Evolutionary conservation across 345 rosid genomes (phyloP).

Genomic region (Eutrema yunnanense): DNA sequence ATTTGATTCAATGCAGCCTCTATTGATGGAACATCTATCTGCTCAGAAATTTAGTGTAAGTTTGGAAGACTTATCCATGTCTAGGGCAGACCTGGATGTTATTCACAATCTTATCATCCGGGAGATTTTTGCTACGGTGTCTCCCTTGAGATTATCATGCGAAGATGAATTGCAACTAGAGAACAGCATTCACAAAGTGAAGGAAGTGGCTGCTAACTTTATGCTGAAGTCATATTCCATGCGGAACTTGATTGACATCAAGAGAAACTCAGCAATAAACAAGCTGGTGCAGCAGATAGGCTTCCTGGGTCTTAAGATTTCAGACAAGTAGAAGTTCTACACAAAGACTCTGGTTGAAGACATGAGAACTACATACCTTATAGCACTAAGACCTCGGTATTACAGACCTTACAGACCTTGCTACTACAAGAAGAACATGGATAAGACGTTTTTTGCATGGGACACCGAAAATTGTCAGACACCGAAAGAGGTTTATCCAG

Average conservation of each 20-base stretch:
- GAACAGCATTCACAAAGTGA: constrained; percentile 48
- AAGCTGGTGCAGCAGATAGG: constrained; percentile 87
- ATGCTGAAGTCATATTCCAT: constrained; percentile 54
- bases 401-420: too few species aligned
- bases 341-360: constrained; percentile 74
- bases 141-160: constrained; percentile 46
- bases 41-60: constrained; percentile 64
- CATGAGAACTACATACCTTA: not conserved
- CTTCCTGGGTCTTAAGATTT: constrained; percentile 77
- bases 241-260: constrained; percentile 70
- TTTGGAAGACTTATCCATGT: constrained; percentile 62
- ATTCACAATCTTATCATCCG: constrained; percentile 33
- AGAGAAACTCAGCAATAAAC: constrained; percentile 60
- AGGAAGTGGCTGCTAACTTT: constrained; percentile 42
- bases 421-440: too few species aligned
- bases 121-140: constrained; percentile 48
- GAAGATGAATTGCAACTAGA: constrained; percentile 78
- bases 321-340: constrained; percentile 79
- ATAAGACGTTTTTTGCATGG: too few species aligned
- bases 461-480: too few species aligned
- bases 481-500: too few species aligned
- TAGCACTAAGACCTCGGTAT: too few species aligned
- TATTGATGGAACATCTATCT: constrained; percentile 70
- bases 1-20: constrained; percentile 72
- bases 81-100: constrained; percentile 34